Conservation (phyloP, 1,139 yeast species). For the Dujonia santamariae region DNA sequence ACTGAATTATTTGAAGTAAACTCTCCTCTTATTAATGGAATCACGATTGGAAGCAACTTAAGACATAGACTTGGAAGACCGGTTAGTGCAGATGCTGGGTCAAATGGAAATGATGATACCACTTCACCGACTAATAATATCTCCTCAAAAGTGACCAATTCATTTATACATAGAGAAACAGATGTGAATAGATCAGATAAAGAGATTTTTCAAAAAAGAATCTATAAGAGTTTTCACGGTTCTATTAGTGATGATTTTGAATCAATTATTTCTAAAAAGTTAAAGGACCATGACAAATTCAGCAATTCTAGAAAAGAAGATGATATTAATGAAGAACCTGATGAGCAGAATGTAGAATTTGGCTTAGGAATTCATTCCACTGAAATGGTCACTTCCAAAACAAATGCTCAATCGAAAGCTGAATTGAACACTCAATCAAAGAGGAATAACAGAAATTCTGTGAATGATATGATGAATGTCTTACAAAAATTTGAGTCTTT, state of each 20-base stretch:
- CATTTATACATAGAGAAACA: conserved; percentile 18
- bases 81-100: conserved; percentile 1
- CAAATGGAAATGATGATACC: background rate
- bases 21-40: conserved; percentile 38
- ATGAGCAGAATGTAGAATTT: too few species aligned
- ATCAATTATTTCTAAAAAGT: conserved; percentile 10
- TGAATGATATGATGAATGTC: conserved; percentile 7
- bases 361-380: background rate
- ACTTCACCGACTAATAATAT: too few species aligned
- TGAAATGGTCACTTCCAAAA: background rate
- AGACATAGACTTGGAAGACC: conserved; percentile 17
- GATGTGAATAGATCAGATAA: conserved; percentile 4
- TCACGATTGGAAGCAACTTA: conserved; percentile 31
- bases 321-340: background rate
- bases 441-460: too few species aligned
- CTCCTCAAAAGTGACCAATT: conserved; percentile 8
- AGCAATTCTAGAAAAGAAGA: conserved; percentile 1
- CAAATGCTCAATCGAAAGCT: background rate
- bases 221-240: conserved; percentile 27
- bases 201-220: conserved; percentile 9
- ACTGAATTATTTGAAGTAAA: conserved; percentile 27
- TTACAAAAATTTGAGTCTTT: conserved; percentile 1
- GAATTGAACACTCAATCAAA: too few species aligned
- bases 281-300: conserved; percentile 4
- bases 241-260: conserved; percentile 31